Percentiles rank a stretch among this genome's conserved stretches.
These are phyloP conservation scores for Russula sp. DNA, from an alignment of 768 basidiomycete species.

Conservation along the genomic window DNA sequence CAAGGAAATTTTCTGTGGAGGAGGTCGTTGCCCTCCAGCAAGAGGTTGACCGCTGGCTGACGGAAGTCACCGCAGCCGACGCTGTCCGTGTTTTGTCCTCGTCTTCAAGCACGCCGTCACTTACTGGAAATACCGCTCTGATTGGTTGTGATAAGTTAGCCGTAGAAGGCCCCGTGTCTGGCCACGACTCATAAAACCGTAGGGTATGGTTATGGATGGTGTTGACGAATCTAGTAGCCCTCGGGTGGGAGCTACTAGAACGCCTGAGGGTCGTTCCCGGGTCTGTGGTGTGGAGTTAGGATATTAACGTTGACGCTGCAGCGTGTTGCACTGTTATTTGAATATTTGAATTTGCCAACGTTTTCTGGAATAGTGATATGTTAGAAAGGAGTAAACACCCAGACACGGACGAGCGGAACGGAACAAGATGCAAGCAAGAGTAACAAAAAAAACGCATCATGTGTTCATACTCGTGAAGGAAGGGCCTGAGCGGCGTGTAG, in stretches of 20 bases:
- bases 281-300: neutral
- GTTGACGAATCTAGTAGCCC: neutral
- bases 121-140: neutral
- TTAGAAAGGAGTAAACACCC: neutral
- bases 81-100: too few species aligned
- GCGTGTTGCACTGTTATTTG: neutral
- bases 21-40: too few species aligned
- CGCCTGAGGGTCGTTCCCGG: neutral
- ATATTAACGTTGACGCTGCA: neutral
- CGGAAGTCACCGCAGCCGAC: too few species aligned
- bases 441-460: neutral
- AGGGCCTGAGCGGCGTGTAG: neutral
- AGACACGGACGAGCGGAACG: neutral
- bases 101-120: too few species aligned
- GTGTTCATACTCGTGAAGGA: neutral
- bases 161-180: neutral
- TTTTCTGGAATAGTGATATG: neutral
- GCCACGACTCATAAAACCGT: neutral
- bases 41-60: too few species aligned
- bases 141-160: too few species aligned
- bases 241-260: neutral
- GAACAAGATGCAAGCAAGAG: conserved; percentile 4
- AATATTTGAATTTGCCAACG: neutral
- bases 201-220: neutral
- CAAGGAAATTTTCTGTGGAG: too few species aligned